phyloP scores from a whole-genome alignment of 1,139 yeast species.

The Hyphopichia buzzinii region DNA sequence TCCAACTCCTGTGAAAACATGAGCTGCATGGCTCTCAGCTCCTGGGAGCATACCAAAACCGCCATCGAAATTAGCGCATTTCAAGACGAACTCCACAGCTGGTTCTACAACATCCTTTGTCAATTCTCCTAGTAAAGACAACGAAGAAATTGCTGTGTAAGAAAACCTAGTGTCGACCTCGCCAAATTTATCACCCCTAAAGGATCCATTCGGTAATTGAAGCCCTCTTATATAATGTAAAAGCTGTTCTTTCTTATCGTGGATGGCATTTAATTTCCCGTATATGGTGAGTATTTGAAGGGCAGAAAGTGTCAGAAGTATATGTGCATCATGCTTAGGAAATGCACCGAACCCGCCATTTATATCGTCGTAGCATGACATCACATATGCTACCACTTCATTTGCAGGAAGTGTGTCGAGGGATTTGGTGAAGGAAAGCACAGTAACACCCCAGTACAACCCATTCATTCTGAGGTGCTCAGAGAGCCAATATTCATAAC shows the following conservation, averaged over 20 bases:
- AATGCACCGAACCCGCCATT: slow-evolving; percentile 89
- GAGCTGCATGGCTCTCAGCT: slow-evolving; percentile 94
- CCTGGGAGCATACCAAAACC: slow-evolving; percentile 95
- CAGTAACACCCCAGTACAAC: slow-evolving; percentile 90
- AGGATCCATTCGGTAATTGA: slow-evolving; percentile 74
- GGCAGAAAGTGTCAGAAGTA: slow-evolving; percentile 85
- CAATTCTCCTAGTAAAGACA: slow-evolving; percentile 66
- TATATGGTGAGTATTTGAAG: slow-evolving; percentile 73
- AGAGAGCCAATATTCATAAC: slow-evolving; percentile 80
- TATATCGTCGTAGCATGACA: slow-evolving; percentile 59
- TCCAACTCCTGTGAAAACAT: slow-evolving; percentile 83
- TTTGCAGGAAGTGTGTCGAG: slow-evolving; percentile 51
- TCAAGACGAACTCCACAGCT: slow-evolving; percentile 62
- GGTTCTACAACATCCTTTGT: slow-evolving; percentile 59
- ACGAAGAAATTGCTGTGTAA: slow-evolving; percentile 73
- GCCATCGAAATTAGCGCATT: slow-evolving; percentile 90
- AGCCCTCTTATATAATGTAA: slow-evolving; percentile 45
- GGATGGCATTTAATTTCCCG: slow-evolving; percentile 47
- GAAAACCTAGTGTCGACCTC: slow-evolving; percentile 91
- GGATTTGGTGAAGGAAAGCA: slow-evolving; percentile 61
- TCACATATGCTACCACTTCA: slow-evolving; percentile 65
- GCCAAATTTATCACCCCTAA: slow-evolving; percentile 87
- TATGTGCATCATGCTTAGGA: slow-evolving; percentile 86
- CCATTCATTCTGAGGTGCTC: slow-evolving; percentile 92
- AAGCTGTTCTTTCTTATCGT: slow-evolving; percentile 24